Conservation (phyloP, 1,284 basidiomycete genomes). For the Sporisorium exsertum region DNA sequence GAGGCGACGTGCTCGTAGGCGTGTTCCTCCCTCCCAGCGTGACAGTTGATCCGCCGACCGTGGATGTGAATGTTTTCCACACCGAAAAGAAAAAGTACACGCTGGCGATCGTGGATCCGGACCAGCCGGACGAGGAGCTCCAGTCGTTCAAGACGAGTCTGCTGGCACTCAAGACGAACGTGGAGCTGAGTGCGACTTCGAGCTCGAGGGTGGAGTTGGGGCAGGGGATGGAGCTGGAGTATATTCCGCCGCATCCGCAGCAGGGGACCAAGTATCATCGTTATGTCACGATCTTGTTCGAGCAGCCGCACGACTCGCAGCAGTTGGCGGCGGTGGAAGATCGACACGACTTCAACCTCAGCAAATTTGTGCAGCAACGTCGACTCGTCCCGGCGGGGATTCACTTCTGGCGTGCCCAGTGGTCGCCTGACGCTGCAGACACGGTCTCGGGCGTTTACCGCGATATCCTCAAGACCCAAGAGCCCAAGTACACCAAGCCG, state of each 20-base stretch:
- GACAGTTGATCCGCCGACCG: constrained; percentile 76
- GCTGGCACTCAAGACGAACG: constrained; percentile 84
- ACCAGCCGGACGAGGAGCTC: constrained; percentile 80
- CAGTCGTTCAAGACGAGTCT: constrained; percentile 79
- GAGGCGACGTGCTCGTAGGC: constrained; percentile 79
- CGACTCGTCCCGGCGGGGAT: constrained; percentile 75
- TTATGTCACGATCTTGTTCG: constrained; percentile 81
- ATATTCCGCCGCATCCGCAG: constrained; percentile 88
- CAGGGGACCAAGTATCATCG: constrained; percentile 86
- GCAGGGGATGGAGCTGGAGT: constrained; percentile 74
- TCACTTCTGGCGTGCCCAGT: constrained; percentile 85
- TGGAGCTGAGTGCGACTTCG: constrained; percentile 50
- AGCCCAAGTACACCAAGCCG: constrained; percentile 8
- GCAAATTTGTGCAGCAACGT: constrained; percentile 75
- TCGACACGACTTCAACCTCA: constrained; percentile 77
- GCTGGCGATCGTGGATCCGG: constrained; percentile 87
- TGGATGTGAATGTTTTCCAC: constrained; percentile 83
- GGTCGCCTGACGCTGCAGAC: constrained; percentile 73
- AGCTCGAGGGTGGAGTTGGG: constrained; percentile 72
- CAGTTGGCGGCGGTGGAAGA: constrained; percentile 36
- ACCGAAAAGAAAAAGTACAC: constrained; percentile 86
- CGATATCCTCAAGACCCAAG: constrained; percentile 72
- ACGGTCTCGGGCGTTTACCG: constrained; percentile 78
- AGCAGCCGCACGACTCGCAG: constrained; percentile 72
- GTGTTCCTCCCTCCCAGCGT: constrained; percentile 66